Conservation (phyloP, 352 stramenopile species). For the Globisporangium heterothallicum region DNA sequence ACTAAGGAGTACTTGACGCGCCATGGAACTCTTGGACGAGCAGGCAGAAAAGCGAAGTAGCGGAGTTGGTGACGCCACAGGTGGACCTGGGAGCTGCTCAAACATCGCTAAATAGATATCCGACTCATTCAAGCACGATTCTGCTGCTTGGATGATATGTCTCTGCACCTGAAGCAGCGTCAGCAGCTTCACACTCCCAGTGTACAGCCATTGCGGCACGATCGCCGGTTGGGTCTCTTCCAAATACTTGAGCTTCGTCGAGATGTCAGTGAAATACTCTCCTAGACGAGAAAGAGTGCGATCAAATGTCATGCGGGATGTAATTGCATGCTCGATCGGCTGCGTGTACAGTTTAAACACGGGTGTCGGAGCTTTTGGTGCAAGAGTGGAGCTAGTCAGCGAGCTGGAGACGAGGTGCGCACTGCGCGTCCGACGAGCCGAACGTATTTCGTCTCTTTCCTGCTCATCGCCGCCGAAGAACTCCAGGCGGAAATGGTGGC, state of each 20-base stretch:
- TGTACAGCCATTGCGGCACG: slow-evolving; percentile 10
- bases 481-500: slow-evolving; percentile 43
- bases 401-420: slow-evolving; percentile 38
- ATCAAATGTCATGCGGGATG: slow-evolving; percentile 48
- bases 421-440: slow-evolving; percentile 44
- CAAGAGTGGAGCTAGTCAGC: slow-evolving; percentile 2
- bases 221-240: slow-evolving; percentile 13
- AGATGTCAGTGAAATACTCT: slow-evolving; percentile 33
- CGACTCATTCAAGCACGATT: slow-evolving; percentile 56
- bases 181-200: slow-evolving; percentile 26
- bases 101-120: slow-evolving; percentile 69
- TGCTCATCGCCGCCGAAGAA: slow-evolving; percentile 14
- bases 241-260: slow-evolving; percentile 15
- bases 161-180: slow-evolving; percentile 62
- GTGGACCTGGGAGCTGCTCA: slow-evolving; percentile 41
- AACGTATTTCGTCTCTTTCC: slow-evolving; percentile 18
- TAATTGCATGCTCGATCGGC: slow-evolving; percentile 42
- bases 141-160: slow-evolving; percentile 43
- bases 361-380: neutral
- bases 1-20: slow-evolving; percentile 20
- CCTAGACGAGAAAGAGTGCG: slow-evolving; percentile 30
- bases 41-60: slow-evolving; percentile 44
- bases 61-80: slow-evolving; percentile 16
- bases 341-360: slow-evolving; percentile 39
- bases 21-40: slow-evolving; percentile 50